phyloP scores from a whole-genome alignment of 768 basidiomycete species.

The Tulasnella calospora region DNA sequence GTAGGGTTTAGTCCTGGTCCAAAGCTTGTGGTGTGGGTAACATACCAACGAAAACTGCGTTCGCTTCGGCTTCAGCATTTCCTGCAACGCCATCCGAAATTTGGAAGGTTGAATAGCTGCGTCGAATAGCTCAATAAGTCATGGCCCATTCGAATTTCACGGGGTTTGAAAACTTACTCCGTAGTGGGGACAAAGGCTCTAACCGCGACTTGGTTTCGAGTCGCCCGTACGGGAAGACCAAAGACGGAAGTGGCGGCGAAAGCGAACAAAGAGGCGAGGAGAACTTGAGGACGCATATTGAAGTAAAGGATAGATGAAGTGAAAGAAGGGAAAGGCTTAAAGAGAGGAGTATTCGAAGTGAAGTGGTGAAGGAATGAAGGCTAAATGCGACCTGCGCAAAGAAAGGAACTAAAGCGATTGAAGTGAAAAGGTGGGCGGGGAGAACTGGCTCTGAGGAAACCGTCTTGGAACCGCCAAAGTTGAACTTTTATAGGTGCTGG shows the following conservation, averaged over 20 bases:
- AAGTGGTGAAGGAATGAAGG: not conserved
- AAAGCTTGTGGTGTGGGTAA: not conserved
- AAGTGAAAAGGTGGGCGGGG: not conserved
- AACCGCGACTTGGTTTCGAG: not conserved
- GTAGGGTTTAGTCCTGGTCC: not conserved
- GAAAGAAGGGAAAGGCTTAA: not conserved
- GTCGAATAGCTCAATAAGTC: not conserved
- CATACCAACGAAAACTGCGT: conserved; percentile 41
- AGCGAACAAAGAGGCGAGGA: not conserved
- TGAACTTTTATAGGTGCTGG: not conserved
- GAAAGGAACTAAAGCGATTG: not conserved
- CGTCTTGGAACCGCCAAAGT: not conserved
- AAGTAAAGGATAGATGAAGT: not conserved
- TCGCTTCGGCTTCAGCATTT: conserved; percentile 38
- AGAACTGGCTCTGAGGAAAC: not conserved
- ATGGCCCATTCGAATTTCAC: no score
- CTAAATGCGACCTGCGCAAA: conserved; percentile 3
- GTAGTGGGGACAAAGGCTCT: not conserved
- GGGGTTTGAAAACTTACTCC: not conserved
- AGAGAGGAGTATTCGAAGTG: not conserved
- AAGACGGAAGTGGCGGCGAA: not conserved
- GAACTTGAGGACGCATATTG: not conserved
- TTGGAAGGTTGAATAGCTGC: conserved; percentile 42
- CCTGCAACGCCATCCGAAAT: conserved; percentile 42
- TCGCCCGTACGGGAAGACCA: not conserved